Percentiles rank a stretch among this genome's conserved stretches.
Conservation (phyloP, 176 grass and related monocot species). For the Oryza punctata region DNA sequence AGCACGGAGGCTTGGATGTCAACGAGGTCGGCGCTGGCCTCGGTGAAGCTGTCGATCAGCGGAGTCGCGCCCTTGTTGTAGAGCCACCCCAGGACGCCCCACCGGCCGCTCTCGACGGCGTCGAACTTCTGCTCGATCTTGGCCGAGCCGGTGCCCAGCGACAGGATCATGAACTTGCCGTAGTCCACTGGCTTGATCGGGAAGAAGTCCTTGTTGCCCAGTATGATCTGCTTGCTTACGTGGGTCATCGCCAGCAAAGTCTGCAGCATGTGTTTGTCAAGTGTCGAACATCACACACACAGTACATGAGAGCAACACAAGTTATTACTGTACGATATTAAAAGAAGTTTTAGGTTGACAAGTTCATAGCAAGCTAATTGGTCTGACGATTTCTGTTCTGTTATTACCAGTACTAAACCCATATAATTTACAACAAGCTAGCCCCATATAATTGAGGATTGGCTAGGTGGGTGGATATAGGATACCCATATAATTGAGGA, state of each 20-base stretch:
- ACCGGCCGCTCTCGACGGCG: slow-evolving; percentile 13
- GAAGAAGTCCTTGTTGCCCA: slow-evolving; percentile 41
- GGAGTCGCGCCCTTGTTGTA: slow-evolving; percentile 46
- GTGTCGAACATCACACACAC: too few relatives aligned
- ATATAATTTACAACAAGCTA: too few relatives aligned
- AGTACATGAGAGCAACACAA: too few relatives aligned
- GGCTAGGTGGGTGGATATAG: too few relatives aligned
- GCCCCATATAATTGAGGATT: too few relatives aligned
- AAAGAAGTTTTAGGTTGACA: too few relatives aligned
- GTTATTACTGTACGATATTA: too few relatives aligned
- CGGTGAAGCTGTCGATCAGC: slow-evolving; percentile 64
- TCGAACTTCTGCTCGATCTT: slow-evolving; percentile 55
- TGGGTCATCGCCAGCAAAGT: slow-evolving; percentile 57
- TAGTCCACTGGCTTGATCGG: slow-evolving; percentile 38
- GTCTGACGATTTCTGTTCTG: too few relatives aligned
- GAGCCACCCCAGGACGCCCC: slow-evolving; percentile 73
- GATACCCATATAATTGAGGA: too few relatives aligned
- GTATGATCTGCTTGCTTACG: slow-evolving; percentile 53
- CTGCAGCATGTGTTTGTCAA: slow-evolving; percentile 22
- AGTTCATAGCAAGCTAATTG: too few relatives aligned
- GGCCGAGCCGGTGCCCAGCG: slow-evolving; percentile 52
- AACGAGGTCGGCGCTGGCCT: slow-evolving; percentile 63
- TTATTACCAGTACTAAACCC: too few relatives aligned
- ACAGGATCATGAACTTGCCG: slow-evolving; percentile 58
- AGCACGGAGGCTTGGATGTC: slow-evolving; percentile 67